These are phyloP conservation scores for Kondoa subrosea DNA, from an alignment of 768 basidiomycete species.

Conservation along the genomic window DNA sequence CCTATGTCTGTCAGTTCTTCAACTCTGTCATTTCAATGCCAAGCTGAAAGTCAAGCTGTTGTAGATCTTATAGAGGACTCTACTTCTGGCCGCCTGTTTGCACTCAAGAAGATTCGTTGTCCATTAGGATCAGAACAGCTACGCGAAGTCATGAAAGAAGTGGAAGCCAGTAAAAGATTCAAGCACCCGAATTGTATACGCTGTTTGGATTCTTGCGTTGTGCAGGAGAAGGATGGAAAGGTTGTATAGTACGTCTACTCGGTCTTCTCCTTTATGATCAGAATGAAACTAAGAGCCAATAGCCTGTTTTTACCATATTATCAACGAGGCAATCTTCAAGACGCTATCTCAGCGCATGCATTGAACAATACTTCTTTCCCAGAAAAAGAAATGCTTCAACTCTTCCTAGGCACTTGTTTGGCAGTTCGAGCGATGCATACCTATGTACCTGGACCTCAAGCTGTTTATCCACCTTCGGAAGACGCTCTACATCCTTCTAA, in stretches of 20 bases:
- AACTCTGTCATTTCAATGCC: conserved; percentile 33
- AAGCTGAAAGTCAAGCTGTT: background rate
- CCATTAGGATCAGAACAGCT: conserved; percentile 75
- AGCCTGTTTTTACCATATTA: conserved; percentile 85
- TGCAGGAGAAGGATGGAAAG: conserved; percentile 21
- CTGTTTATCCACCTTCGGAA: conserved; percentile 13
- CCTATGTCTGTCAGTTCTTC: conserved; percentile 48
- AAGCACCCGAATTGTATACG: conserved; percentile 96
- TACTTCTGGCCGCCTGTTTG: conserved; percentile 58
- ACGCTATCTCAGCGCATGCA: conserved; percentile 71
- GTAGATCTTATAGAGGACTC: conserved; percentile 30
- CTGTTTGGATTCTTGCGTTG: conserved; percentile 23
- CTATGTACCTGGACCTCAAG: conserved; percentile 36
- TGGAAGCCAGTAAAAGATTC: conserved; percentile 81
- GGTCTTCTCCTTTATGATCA: background rate
- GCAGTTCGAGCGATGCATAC: conserved; percentile 90
- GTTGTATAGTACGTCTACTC: conserved; percentile 17
- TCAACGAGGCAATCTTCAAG: conserved; percentile 86
- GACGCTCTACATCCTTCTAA: background rate
- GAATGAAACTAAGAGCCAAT: conserved; percentile 42
- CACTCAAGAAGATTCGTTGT: conserved; percentile 91
- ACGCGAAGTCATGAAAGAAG: conserved; percentile 43
- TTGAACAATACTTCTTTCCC: conserved; percentile 59
- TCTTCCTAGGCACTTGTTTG: conserved; percentile 87
- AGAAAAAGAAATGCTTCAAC: conserved; percentile 68